Base-by-base conservation (phyloP, 2,329 filamentous ascomycete genomes). In the Dryadomyces sulphureus region DNA sequence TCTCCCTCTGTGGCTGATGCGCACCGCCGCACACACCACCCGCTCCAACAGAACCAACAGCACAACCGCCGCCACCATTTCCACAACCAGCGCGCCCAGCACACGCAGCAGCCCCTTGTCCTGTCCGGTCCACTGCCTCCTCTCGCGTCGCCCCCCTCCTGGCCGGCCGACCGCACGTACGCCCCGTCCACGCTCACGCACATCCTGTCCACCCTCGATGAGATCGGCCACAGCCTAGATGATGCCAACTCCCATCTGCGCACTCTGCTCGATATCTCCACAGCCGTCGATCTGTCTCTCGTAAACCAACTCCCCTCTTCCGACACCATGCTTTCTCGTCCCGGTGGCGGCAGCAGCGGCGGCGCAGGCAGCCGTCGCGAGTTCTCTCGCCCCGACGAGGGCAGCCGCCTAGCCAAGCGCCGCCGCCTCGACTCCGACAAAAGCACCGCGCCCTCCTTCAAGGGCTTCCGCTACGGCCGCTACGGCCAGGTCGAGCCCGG, bases 401-500 rank as follows among this genome's bases (percentile, higher is more conserved):
- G 35, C 50, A 66, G 59, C 53, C 72, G 77, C 46, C 68, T 74
- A 48, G 64, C 64, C 42, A 88, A 88, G 60, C 75, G 83, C 40
- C 73, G 82, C 51, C 87, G 84, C 59, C 61, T 87, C 34, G 81
- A 85, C 54, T 20, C 74, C 1, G 80, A 84, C 50, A 69, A 70
- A 41, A 61, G 68, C 14, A 62, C 68, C 22, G 7, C 41, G 2
- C 62, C 68, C 7, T 59, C 60, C 35, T 72, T 69, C 53, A 66
- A 64, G 49, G 75, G 71, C 2, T 85, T 89, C 58, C 80, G 75
- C 51, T 96, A 95, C 60, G 90, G 89, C 20, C 80, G 79, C 55
- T 87, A 82, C 60, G 90, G 89, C 17, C 89, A 94, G 62, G 83
- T 94, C 16, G 84, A 92, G 49, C 76, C 86, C 0, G 89, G 88